Base-by-base conservation (phyloP, 164 flowering plant genomes). In the Aristolochia californica region DNA sequence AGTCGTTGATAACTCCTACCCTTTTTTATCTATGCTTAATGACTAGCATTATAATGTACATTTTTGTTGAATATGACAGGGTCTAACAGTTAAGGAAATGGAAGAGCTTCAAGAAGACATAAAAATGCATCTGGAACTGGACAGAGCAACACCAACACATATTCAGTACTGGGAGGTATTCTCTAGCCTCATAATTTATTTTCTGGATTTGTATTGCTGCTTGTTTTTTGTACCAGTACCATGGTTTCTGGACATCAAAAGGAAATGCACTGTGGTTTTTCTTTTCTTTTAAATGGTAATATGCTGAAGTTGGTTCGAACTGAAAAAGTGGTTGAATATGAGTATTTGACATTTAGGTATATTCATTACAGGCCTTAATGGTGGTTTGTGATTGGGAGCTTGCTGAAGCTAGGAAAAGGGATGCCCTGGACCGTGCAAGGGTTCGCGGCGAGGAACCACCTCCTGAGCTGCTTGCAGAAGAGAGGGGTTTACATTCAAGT, bases 351-450 rank as follows among this genome's bases (percentile, higher is more conserved):
- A 28, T 7, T 28, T 28, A 2, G 30, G 7, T 28, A 28, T 34
- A 34, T 34, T 34, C 40, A n/a, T n/a, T n/a, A 60, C 77, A 93
- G 99, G 96, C 99, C 13, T 82, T 90, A 53, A 58, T 90, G 74
- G 86, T 90, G 70, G 95, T 94, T 59, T 84, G 93, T 75, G 88
- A 90, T 55, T 94, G 99, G 97, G 99, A 94, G 71, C 80, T 90
- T 55, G 83, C 82, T 64, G 97, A 87, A 79, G 93, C 87, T 65
- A 76, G 83, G 52, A 87, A 77, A 74, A 90, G 75, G 66, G 99
- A 90, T 72, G 88, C 91, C 16, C 61, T 90, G 27, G 99, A 90
- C 73, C 85, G 97, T 53, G 99, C 99, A 57, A 79, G 95, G 70
- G 99, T 94, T 52, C 91, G 99, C 60, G 99, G 99, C 43, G 95